phyloP scores from a whole-genome alignment of 2,329 filamentous ascomycete genomes.

The Teratosphaeria epicoccoides region DNA sequence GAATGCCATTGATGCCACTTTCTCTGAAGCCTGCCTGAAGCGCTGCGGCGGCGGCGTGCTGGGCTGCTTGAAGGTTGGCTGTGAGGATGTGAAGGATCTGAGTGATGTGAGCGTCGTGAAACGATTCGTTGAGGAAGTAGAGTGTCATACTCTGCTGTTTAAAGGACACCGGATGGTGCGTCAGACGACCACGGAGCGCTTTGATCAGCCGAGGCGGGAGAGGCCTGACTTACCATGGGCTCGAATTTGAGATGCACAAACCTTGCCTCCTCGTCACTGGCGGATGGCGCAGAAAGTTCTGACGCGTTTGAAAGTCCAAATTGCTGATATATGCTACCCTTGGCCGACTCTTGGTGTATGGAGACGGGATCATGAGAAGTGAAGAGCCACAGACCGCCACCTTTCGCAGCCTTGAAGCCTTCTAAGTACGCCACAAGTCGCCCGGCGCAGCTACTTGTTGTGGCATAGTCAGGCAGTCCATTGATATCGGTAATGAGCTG shows the following conservation, averaged over 20 bases:
- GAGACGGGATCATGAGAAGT: constrained; percentile 69
- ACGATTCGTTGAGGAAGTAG: not conserved
- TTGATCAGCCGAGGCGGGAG: too few relatives aligned
- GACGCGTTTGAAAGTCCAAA: constrained; percentile 9
- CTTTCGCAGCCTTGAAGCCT: constrained; percentile 62
- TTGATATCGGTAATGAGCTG: constrained; percentile 74
- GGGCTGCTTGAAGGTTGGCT: constrained; percentile 62
- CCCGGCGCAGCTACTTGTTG: constrained; percentile 87
- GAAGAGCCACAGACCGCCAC: constrained; percentile 75
- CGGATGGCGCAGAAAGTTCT: constrained; percentile 1
- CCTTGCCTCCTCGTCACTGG: constrained; percentile 13
- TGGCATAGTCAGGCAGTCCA: constrained; percentile 61
- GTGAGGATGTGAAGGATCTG: constrained; percentile 85
- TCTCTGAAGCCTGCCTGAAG: constrained; percentile 80
- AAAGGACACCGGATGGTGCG: too few relatives aligned
- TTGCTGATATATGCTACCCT: constrained; percentile 9
- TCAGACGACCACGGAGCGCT: too few relatives aligned
- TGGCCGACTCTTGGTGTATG: constrained; percentile 4
- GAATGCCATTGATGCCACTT: constrained; percentile 53
- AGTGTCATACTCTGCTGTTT: not conserved
- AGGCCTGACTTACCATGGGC: constrained; percentile 62
- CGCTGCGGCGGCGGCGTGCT: constrained; percentile 63
- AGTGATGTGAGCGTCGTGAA: not conserved
- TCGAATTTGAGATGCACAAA: constrained; percentile 84
- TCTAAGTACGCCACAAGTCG: constrained; percentile 81